phyloP scores from a whole-genome alignment of 2,329 filamentous ascomycete genomes.

The Penicillium verrucosum region DNA sequence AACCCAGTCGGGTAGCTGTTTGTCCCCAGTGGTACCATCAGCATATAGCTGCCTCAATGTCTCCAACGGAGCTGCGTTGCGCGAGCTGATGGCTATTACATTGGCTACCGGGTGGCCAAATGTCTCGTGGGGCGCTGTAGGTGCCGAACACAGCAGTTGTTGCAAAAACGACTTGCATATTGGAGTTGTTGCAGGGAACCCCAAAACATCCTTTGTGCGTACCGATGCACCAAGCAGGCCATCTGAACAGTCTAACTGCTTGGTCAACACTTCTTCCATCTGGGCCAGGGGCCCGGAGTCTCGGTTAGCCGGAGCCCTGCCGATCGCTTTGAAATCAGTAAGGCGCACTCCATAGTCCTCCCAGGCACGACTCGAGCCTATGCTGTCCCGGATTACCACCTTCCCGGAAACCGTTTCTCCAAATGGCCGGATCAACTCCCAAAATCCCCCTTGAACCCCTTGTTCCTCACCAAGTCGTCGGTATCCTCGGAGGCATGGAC shows the following conservation, averaged over 20 bases:
- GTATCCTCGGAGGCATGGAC: conserved; percentile 85
- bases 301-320: conserved; percentile 33
- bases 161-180: conserved; percentile 85
- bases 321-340: conserved; percentile 58
- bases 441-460: conserved; percentile 81
- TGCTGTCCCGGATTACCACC: conserved; percentile 84
- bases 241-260: conserved; percentile 75
- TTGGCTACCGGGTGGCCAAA: conserved; percentile 93
- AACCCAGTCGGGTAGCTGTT: conserved; percentile 76
- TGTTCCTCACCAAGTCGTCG: conserved; percentile 72
- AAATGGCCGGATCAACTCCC: conserved; percentile 84
- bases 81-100: conserved; percentile 91
- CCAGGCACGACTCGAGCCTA: conserved; percentile 75
- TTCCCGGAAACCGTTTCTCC: conserved; percentile 85
- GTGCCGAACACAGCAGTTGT: conserved; percentile 74
- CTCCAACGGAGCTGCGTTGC: conserved; percentile 78
- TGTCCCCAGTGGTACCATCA: conserved; percentile 74
- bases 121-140: conserved; percentile 80
- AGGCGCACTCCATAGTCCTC: conserved; percentile 92
- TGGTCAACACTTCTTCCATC: conserved; percentile 76
- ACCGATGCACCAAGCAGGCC: conserved; percentile 39
- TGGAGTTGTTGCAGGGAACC: conserved; percentile 57
- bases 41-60: conserved; percentile 79
- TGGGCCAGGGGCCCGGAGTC: conserved; percentile 50
- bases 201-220: conserved; percentile 30